Percentiles rank a stretch among this genome's conserved stretches.
These are phyloP conservation scores for Ceratobasidium sp. DNA, from an alignment of 1,284 basidiomycete genomes.

Conservation along the genomic window DNA sequence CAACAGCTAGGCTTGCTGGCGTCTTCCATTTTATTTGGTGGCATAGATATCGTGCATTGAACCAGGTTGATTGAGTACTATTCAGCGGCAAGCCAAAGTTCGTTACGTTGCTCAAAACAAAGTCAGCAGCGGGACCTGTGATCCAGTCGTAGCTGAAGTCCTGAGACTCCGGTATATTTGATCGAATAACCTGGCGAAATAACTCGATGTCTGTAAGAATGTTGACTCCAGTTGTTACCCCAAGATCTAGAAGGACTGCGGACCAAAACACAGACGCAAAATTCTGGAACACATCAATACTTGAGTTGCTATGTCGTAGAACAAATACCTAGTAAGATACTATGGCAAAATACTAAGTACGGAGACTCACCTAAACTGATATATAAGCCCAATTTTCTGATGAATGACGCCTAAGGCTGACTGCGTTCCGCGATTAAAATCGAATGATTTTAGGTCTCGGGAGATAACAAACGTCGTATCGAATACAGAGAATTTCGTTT, in stretches of 20 bases:
- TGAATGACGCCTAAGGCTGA: not conserved
- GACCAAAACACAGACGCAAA: conserved; percentile 1
- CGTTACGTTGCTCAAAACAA: not conserved
- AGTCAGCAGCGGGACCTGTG: not conserved
- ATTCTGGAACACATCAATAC: not conserved
- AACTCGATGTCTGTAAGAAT: not conserved
- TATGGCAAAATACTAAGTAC: not conserved
- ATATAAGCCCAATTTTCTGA: not conserved
- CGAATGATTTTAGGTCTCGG: not conserved
- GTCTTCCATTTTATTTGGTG: not conserved
- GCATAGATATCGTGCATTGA: conserved; percentile 10
- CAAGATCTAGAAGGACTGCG: not conserved
- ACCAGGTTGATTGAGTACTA: not conserved
- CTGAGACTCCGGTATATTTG: not conserved
- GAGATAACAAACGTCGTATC: not conserved
- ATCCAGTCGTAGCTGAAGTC: not conserved
- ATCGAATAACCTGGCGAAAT: not conserved
- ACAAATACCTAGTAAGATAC: not conserved
- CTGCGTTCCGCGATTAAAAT: not conserved
- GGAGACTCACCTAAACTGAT: not conserved
- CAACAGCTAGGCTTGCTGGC: not conserved
- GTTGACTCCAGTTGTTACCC: not conserved
- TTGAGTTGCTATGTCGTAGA: not conserved
- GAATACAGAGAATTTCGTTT: not conserved
- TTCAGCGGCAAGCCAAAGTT: not conserved